These are phyloP conservation scores for Dovyalis caffra DNA, from an alignment of 345 rosid genomes.

Conservation along the genomic window DNA sequence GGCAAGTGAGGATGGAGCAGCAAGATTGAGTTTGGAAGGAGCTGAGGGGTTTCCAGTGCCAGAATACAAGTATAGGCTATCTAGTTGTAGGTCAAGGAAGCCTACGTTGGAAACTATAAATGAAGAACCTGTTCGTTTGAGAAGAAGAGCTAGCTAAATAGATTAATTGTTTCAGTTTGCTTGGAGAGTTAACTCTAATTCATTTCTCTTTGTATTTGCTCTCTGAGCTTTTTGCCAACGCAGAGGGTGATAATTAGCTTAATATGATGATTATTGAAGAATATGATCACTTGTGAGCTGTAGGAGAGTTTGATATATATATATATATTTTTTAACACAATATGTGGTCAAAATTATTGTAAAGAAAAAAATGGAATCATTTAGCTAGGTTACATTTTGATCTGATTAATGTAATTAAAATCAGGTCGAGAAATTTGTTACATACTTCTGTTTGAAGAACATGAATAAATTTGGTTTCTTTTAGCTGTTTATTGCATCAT, in stretches of 20 bases:
- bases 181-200: background rate
- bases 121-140: slow-evolving; percentile 18
- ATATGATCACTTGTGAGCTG: background rate
- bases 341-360: background rate
- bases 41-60: slow-evolving; percentile 8
- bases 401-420: background rate
- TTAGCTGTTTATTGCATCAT: background rate
- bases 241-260: background rate
- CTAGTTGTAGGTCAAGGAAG: slow-evolving; percentile 24
- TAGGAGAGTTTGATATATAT: background rate
- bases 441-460: background rate
- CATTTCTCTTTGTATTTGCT: background rate
- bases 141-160: background rate
- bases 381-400: background rate
- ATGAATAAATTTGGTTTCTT: background rate
- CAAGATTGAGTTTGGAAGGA: slow-evolving; percentile 9
- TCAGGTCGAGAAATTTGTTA: background rate
- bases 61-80: slow-evolving; percentile 17
- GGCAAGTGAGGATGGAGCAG: background rate
- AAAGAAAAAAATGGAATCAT: background rate
- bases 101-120: slow-evolving; percentile 26
- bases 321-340: no score
- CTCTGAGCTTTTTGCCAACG: background rate
- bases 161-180: background rate
- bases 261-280: background rate